A percentile compares a stretch with the other conserved stretches of the same genome.
phyloP scores from a whole-genome alignment of 345 rosid genomes.

The Moricandia moricandioides region DNA sequence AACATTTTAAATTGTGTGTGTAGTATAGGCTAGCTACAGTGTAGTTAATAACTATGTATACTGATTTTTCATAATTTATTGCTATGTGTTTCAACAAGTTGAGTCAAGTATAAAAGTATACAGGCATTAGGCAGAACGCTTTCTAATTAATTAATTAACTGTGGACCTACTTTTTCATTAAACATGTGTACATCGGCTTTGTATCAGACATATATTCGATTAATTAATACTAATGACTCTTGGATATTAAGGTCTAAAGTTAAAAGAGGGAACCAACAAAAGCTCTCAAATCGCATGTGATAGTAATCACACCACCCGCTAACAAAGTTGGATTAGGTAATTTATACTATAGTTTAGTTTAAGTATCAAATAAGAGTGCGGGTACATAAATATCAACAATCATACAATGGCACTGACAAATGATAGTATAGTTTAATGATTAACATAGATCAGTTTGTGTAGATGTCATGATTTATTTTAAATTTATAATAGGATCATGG shows the following conservation, averaged over 20 bases:
- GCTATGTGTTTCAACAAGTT: conserved; percentile 9
- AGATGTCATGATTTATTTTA: conserved; percentile 15
- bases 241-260: conserved; percentile 13
- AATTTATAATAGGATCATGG: background rate
- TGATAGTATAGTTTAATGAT: background rate
- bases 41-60: background rate
- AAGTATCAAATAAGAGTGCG: background rate
- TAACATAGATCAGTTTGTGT: background rate
- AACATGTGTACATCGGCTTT: conserved; percentile 19
- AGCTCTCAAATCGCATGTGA: conserved; percentile 20
- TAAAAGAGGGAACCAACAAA: background rate
- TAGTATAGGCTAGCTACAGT: background rate
- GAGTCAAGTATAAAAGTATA: background rate
- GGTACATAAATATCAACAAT: background rate
- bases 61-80: background rate
- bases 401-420: background rate
- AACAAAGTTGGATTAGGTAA: conserved; percentile 14
- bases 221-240: conserved; percentile 5
- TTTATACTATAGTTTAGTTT: background rate
- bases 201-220: conserved; percentile 12
- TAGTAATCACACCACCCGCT: conserved; percentile 28
- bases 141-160: background rate
- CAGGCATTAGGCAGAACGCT: conserved; percentile 21
- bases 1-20: background rate
- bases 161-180: conserved; percentile 19